Base-by-base conservation (phyloP, 2,329 filamentous ascomycete species). In the Xylaria multiplex region DNA sequence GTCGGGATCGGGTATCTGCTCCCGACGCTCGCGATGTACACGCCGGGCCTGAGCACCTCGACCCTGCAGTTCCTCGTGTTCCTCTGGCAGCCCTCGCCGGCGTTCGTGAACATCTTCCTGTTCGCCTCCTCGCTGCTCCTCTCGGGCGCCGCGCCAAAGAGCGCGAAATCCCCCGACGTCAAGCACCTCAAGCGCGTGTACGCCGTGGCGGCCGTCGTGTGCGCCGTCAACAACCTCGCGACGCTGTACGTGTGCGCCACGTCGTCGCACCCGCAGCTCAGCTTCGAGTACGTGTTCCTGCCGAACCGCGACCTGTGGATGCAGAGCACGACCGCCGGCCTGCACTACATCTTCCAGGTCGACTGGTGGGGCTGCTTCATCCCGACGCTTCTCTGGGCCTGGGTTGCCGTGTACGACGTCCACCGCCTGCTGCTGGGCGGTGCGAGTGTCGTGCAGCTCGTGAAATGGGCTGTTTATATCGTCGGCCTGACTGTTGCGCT, bases 341-440 rank as follows among this genome's bases (percentile, higher is more conserved):
- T 76, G 56, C 74, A 77, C 56, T 77, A 74, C 19, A 74, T 75
- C 68, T 76, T 76, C 70, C 73, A 75, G 67, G 37, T 71, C 37
- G 75, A 77, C 63, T 71, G 69, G 67, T 72, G 69, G 65, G 71
- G 73, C 42, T 71, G 72, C 49, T 73, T 67, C 61, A 49, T 58
- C 40, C 63, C 73, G 2, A 64, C 73, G 58, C 68, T 76, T 2
- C 54, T 74, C 19, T 76, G 73, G 73, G 67, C 66, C 43, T 75
- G 71, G 71, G 37, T 76, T 6, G 64, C 65, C 13, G 68, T 71
- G 2, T 70, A 63, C 27, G 74, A 76, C 45, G 64, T 68, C 8
- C 57, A 72, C 30, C 71, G 74, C 16, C 53, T 74, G n/a, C 59
- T 73, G 42, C 32, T 63, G 19, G 66, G 64, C 27, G 32, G 30